Base-by-base conservation (phyloP, 495 filamentous ascomycete species). In the Xylaria sp. region DNA sequence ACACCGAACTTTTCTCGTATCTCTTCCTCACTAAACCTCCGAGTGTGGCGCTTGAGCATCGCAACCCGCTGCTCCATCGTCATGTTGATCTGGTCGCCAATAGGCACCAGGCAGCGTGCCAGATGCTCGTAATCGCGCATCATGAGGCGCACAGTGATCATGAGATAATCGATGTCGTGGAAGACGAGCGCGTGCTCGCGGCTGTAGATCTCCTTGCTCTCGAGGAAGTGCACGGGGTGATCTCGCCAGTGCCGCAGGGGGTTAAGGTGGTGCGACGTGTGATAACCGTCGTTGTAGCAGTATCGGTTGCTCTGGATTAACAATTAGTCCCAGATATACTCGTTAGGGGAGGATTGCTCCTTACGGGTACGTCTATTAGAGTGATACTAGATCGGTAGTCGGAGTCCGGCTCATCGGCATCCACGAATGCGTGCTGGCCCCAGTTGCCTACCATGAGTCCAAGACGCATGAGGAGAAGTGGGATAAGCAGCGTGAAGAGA, bases 241-340 rank as follows among this genome's bases (percentile, higher is more conserved):
- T 92, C 90, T 58, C 91, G 85, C 91, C 91, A 93, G 81, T 93
- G 91, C 2, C 91, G 87, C 33, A 83, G 87, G 5, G 91, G 90
- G 78, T 93, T 91, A 12, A 93, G 84, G 76, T 93, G 91, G 77
- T 93, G 91, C 11, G 91, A 91, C 44, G 91, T 92, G 78, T 93
- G 91, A 78, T 92, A 93, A 65, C 91, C 91, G 76, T 93, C 91
- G 76, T 93, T 93, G 83, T 87, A 93, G 73, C 88, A 92, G 81
- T 88, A 89, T 29, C 91, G 87, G 79, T 93, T 93, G 72, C 85
- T 89, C 90, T 79, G 43, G 14, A 17, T 87, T 15, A 19, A 61
- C 7, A 43, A 57, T 52, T 14, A 74, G 29, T 48, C 48, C 71
- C 52, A 73, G 67, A 46, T 6, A 1, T 6, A 35, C 29, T 11